Evolutionary conservation across 129 eudicot genomes (phyloP).

Genomic region (Flaveria bidentis): DNA sequence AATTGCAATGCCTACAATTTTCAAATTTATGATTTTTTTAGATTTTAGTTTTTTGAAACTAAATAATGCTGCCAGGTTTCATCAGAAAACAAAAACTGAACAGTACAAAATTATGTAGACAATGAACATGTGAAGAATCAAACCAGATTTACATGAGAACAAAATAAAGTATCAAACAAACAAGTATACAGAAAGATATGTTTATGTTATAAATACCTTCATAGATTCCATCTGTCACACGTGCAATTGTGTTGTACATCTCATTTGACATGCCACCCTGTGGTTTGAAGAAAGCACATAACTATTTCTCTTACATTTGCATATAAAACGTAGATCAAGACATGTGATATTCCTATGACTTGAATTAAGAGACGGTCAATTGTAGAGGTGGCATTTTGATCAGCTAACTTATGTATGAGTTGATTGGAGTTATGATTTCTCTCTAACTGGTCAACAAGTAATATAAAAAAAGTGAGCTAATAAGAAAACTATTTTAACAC

Average conservation of each 20-base stretch:
- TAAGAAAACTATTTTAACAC: background rate
- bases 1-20: slow-evolving; percentile 81
- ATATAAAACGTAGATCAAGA: slow-evolving; percentile 1
- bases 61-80: background rate
- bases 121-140: slow-evolving; percentile 8
- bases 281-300: slow-evolving; percentile 25
- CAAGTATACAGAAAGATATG: background rate
- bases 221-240: slow-evolving; percentile 96
- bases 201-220: slow-evolving; percentile 58
- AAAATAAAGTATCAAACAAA: slow-evolving; percentile 16
- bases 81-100: background rate
- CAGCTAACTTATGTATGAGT: slow-evolving; percentile 1
- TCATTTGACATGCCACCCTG: slow-evolving; percentile 99
- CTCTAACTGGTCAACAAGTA: background rate
- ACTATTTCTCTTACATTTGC: slow-evolving; percentile 21
- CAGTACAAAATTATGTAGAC: background rate
- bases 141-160: slow-evolving; percentile 7
- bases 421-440: background rate
- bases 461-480: background rate
- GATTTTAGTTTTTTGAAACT: slow-evolving; percentile 7
- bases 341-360: slow-evolving; percentile 13
- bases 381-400: background rate
- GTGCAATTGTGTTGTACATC: slow-evolving; percentile 87
- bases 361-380: background rate
- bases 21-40: slow-evolving; percentile 4